These are phyloP conservation scores for Eimeria brunetti DNA, from an alignment of 169 alveolate species.

Conservation along the genomic window DNA sequence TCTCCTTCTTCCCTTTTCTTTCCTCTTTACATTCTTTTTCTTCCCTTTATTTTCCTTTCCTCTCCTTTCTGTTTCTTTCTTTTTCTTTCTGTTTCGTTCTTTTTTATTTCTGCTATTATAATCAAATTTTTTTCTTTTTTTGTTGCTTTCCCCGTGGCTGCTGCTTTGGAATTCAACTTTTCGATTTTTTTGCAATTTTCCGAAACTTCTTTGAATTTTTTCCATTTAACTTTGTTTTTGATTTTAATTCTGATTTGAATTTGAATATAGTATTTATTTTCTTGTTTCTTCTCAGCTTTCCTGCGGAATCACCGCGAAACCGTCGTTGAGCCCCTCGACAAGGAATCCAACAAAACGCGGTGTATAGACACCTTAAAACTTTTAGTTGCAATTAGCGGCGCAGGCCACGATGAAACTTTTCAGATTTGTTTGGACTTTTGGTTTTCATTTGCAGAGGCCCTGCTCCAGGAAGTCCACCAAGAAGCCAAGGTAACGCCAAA, in stretches of 20 bases:
- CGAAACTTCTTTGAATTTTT: too few species aligned
- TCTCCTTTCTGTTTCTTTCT: too few species aligned
- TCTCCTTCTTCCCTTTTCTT: too few species aligned
- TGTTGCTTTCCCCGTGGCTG: neutral
- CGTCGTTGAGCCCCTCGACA: constrained; percentile 67
- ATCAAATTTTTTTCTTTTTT: too few species aligned
- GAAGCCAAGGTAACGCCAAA: constrained; percentile 17
- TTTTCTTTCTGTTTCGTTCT: too few species aligned
- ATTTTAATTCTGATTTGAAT: too few species aligned
- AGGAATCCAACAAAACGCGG: constrained; percentile 28
- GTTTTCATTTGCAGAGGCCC: constrained; percentile 93
- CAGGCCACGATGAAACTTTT: constrained; percentile 97
- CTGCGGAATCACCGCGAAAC: constrained; percentile 70
- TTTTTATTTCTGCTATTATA: neutral
- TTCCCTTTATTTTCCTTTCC: too few species aligned
- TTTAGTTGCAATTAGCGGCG: constrained; percentile 33
- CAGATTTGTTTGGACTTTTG: constrained; percentile 98
- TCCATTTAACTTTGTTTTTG: too few species aligned
- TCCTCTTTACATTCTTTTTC: too few species aligned
- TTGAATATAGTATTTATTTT: neutral
- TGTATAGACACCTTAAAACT: constrained; percentile 47
- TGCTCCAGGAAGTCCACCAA: constrained; percentile 59
- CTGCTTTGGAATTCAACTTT: too few species aligned
- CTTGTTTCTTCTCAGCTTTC: constrained; percentile 58
- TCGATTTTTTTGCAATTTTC: too few species aligned